These are phyloP conservation scores for Vachellia collinsii DNA, from an alignment of 306 rosid species.

Conservation along the genomic window DNA sequence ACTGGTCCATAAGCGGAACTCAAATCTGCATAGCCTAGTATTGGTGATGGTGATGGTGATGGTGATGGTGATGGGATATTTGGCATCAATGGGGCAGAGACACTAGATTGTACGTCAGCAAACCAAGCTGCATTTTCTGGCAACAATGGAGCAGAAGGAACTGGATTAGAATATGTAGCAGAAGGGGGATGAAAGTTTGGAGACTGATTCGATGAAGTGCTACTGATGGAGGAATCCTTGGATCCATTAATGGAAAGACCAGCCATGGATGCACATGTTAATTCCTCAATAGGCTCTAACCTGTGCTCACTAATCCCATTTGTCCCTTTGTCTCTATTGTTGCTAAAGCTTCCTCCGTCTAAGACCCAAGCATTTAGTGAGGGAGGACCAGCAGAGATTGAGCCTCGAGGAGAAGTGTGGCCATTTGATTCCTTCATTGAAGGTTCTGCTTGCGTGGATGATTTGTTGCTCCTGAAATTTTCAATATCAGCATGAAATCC, in stretches of 20 bases:
- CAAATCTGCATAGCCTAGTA: conserved; percentile 56
- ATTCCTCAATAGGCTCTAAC: conserved; percentile 71
- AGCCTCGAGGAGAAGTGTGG: conserved; percentile 46
- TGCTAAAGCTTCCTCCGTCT: conserved; percentile 50
- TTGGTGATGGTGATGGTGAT: conserved; percentile 31
- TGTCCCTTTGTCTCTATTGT: conserved; percentile 47
- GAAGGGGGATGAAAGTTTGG: conserved; percentile 42
- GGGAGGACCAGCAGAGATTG: conserved; percentile 81
- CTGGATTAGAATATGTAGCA: conserved; percentile 65
- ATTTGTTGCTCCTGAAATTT: conserved; percentile 43
- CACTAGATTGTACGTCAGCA: conserved; percentile 45
- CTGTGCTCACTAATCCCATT: conserved; percentile 46
- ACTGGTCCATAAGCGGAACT: conserved; percentile 49
- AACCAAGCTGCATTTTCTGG: conserved; percentile 79
- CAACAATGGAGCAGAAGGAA: conserved; percentile 91
- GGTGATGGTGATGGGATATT: conserved; percentile 21
- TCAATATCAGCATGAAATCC: conserved; percentile 52
- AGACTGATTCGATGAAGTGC: conserved; percentile 32
- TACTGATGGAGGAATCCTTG: conserved; percentile 42
- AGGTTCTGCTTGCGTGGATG: conserved; percentile 54
- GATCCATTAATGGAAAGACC: conserved; percentile 50
- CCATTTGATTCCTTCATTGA: conserved; percentile 48
- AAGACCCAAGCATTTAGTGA: conserved; percentile 96
- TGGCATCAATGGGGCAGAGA: conserved; percentile 37
- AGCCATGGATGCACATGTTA: conserved; percentile 47